A percentile compares a stretch with the other conserved stretches of the same genome.
phyloP scores from a whole-genome alignment of 192 early-diverging fungal genomes.

The Coemansia sp. region DNA sequence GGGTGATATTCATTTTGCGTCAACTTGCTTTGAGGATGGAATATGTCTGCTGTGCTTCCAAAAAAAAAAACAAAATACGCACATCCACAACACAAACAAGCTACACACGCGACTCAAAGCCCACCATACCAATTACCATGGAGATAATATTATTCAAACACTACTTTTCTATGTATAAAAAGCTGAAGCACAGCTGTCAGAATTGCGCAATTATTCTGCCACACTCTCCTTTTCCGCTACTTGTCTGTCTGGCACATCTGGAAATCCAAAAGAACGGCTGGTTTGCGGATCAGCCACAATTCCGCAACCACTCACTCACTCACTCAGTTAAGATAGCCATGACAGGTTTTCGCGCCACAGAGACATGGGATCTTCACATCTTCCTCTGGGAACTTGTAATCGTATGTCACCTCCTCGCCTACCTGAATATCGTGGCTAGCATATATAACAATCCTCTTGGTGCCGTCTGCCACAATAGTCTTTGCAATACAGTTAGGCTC shows the following conservation, averaged over 20 bases:
- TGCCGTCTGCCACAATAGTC: conserved; percentile 86
- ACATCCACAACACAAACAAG: too few species aligned
- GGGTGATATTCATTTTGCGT: too few species aligned
- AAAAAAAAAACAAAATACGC: too few species aligned
- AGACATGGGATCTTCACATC: conserved; percentile 93
- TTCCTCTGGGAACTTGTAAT: conserved; percentile 80
- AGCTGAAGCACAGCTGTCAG: background rate
- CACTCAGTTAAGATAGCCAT: conserved; percentile 72
- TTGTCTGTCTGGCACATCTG: background rate
- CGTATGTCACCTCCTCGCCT: conserved; percentile 98
- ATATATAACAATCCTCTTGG: conserved; percentile 98
- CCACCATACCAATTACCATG: too few species aligned
- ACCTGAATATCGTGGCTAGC: conserved; percentile 90
- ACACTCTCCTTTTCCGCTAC: background rate
- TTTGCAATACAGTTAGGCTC: conserved; percentile 98
- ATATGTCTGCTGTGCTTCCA: too few species aligned
- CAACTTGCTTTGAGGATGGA: too few species aligned
- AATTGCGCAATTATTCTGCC: background rate
- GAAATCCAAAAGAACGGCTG: background rate
- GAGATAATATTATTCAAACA: too few species aligned
- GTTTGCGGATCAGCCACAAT: conserved; percentile 5
- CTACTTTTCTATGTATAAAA: too few species aligned
- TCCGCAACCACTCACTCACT: background rate
- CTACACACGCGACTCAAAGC: too few species aligned
- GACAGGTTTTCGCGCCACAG: conserved; percentile 84